These are phyloP conservation scores for Anisodus acutangulus DNA, from an alignment of 257 asterid genomes.

Conservation along the genomic window DNA sequence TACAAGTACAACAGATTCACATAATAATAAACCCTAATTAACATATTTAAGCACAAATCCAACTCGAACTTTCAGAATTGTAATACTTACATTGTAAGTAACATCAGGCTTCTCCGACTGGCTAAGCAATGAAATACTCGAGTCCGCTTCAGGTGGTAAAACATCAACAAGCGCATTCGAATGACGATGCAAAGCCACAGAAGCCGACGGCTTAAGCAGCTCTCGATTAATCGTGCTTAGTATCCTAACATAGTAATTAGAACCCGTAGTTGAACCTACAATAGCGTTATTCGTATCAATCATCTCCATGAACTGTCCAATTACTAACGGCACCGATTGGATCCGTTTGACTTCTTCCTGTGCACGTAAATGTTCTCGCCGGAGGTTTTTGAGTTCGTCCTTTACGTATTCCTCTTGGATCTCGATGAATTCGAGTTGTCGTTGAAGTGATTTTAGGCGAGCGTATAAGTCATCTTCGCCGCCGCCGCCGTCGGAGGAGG, in stretches of 20 bases:
- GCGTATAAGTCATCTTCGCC: slow-evolving; percentile 72
- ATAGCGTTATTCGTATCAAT: slow-evolving; percentile 81
- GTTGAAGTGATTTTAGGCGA: slow-evolving; percentile 70
- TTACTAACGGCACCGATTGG: slow-evolving; percentile 81
- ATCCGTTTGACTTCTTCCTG: slow-evolving; percentile 91
- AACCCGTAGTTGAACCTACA: slow-evolving; percentile 84
- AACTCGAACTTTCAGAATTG: neutral
- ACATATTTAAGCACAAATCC: neutral
- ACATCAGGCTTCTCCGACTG: slow-evolving; percentile 91
- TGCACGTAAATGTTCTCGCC: slow-evolving; percentile 76
- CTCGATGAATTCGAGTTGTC: slow-evolving; percentile 77
- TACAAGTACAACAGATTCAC: neutral
- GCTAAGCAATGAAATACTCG: slow-evolving; percentile 78
- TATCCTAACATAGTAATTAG: slow-evolving; percentile 75
- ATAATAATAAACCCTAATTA: slow-evolving; percentile 18
- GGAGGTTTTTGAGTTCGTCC: slow-evolving; percentile 77
- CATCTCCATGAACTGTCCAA: slow-evolving; percentile 95
- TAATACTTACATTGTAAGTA: slow-evolving; percentile 57
- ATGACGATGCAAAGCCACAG: slow-evolving; percentile 82
- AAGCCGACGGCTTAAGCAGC: slow-evolving; percentile 78
- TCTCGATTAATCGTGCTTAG: slow-evolving; percentile 78
- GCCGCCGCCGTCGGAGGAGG: slow-evolving; percentile 41
- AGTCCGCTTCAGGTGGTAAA: slow-evolving; percentile 83
- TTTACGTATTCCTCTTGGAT: slow-evolving; percentile 83
- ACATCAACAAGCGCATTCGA: slow-evolving; percentile 84